Base-by-base conservation (phyloP, 1,139 yeast species). In the Debaryomyces sp. region DNA sequence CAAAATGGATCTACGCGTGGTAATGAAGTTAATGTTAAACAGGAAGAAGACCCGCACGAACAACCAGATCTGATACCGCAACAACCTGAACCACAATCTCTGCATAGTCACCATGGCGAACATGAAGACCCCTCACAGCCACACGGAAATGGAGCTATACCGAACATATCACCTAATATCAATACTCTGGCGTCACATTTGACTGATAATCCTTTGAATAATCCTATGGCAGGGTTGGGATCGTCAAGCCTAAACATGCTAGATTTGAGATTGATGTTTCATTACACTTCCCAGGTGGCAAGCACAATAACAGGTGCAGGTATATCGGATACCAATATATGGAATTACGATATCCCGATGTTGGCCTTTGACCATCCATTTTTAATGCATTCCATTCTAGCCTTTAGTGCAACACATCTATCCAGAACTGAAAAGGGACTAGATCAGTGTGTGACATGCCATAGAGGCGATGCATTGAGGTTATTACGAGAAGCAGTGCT, bases 271-370 rank as follows among this genome's bases (percentile, higher is more conserved):
- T 71, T 92, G 43, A 88, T 92, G 82, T 88, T 89, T 64, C 96
- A 92, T 66, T 92, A 91, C 65, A 87, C 94, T 3, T 82, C 90
- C 0, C 84, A 81, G 38, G 97, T 91, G 1, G 87, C 96, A 67
- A 84, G 84, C 42, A 89, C 97, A 1, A 89, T 92, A 44, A 88
- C 96, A 0, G 89, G 87, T 1, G 96, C 97, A 0, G 97, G 97
- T 1, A 89, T 91, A 33, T 86, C 95, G 17, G 96, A 88, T 56
- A 84, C 89, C 30, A 82, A 86, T 55, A 87, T 92, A 33, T 92
- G 98, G 98, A 82, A 85, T 48, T 82, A 81, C 45, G 96, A 89
- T 57, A 89, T 92, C 15, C 97, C 97, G 1, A 82, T 84, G 74
- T 73, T 92, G 52, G 96, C 97, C 7, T 90, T 92, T 67, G 83